A percentile compares a stretch with the other conserved stretches of the same genome.
Evolutionary conservation across 148 eudicot genomes (phyloP).

Genomic region (Rhododendron ovatum): DNA sequence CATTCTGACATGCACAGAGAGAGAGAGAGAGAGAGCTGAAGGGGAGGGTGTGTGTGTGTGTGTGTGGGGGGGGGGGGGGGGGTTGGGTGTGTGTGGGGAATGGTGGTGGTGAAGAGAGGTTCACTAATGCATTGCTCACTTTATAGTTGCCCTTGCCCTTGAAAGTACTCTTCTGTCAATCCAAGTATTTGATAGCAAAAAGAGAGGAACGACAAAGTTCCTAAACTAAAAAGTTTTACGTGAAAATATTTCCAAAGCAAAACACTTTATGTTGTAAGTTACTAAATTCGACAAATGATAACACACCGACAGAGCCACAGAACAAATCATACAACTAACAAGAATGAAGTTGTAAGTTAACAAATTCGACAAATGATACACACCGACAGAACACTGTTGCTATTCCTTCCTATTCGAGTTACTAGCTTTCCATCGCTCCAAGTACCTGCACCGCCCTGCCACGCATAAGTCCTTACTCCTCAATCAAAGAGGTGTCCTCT

Average conservation of each 20-base stretch:
- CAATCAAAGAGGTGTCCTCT: slow-evolving; percentile 9
- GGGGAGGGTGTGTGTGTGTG: too few relatives aligned
- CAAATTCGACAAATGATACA: slow-evolving; percentile 26
- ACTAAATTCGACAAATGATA: too few relatives aligned
- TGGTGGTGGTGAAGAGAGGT: not conserved
- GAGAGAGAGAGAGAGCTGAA: not conserved
- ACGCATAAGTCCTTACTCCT: slow-evolving; percentile 70
- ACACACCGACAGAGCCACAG: not conserved
- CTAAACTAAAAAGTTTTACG: not conserved
- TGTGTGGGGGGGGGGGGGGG: too few relatives aligned
- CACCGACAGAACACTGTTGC: slow-evolving; percentile 78
- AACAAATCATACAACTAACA: slow-evolving; percentile 2
- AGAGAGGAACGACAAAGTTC: not conserved
- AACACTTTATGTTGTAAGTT: not conserved
- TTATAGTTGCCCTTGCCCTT: not conserved
- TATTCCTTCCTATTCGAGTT: slow-evolving; percentile 95
- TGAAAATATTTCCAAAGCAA: not conserved
- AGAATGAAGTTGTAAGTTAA: not conserved
- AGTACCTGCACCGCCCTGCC: slow-evolving; percentile 99
- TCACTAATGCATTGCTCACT: not conserved
- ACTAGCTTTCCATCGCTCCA: slow-evolving; percentile 99
- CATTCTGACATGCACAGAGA: not conserved
- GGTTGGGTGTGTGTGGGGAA: too few relatives aligned
- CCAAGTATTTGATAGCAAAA: not conserved
- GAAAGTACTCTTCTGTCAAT: not conserved